These are phyloP conservation scores for Passiflora organensis DNA, from an alignment of 345 rosid species.

Conservation along the genomic window DNA sequence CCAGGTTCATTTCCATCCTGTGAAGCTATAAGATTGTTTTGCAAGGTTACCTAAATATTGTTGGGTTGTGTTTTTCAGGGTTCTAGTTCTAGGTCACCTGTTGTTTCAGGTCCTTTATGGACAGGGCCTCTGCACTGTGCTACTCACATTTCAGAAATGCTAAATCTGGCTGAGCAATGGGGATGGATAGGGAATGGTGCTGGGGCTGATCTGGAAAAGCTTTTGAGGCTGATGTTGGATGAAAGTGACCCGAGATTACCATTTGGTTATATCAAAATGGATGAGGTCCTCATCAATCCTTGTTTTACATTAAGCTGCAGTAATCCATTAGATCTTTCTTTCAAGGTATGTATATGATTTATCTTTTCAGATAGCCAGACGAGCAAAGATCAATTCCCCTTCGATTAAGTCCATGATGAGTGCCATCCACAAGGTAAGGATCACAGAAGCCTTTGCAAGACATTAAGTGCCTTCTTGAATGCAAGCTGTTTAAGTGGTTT, in stretches of 20 bases:
- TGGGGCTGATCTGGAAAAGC: slow-evolving; percentile 60
- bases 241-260: slow-evolving; percentile 79
- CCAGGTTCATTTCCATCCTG: slow-evolving; percentile 23
- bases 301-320: too few relatives aligned
- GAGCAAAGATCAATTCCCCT: slow-evolving; percentile 74
- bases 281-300: slow-evolving; percentile 43
- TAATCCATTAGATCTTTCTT: too few relatives aligned
- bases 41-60: not conserved
- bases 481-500: not conserved
- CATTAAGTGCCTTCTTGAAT: not conserved
- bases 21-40: too few relatives aligned
- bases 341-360: not conserved
- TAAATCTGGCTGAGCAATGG: slow-evolving; percentile 58
- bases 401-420: slow-evolving; percentile 54
- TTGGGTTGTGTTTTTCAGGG: slow-evolving; percentile 28
- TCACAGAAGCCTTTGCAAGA: not conserved
- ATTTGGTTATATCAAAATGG: slow-evolving; percentile 78
- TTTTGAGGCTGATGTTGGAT: slow-evolving; percentile 62
- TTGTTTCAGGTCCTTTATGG: slow-evolving; percentile 79
- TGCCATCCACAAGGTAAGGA: slow-evolving; percentile 43
- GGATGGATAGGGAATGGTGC: slow-evolving; percentile 60
- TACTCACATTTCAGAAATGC: slow-evolving; percentile 54
- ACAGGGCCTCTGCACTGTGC: slow-evolving; percentile 74
- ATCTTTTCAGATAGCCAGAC: slow-evolving; percentile 61
- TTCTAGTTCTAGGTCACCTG: slow-evolving; percentile 36